Evolutionary conservation across 2,329 filamentous ascomycete genomes (phyloP).

Genomic region (Emergomyces pasteurianus): DNA sequence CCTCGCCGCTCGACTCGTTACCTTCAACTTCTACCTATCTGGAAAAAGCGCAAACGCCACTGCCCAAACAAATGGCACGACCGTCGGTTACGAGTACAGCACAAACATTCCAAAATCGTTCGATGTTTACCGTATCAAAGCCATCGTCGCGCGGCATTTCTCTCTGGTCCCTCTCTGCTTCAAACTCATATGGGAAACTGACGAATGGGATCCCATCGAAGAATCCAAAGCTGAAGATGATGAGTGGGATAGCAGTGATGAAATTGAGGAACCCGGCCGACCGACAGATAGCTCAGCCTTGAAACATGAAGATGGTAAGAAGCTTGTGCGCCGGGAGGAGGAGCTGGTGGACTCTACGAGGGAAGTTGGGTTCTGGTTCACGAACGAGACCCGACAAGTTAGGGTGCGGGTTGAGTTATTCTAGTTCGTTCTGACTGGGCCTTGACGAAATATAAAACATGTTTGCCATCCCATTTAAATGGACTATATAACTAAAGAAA

Average conservation of each 20-base stretch:
- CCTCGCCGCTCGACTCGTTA: conserved; percentile 65
- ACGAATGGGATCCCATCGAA: conserved; percentile 72
- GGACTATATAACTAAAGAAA: neutral
- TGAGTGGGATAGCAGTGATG: conserved; percentile 39
- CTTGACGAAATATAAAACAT: neutral
- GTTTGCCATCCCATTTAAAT: neutral
- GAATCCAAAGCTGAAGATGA: conserved; percentile 49
- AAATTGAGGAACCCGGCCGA: conserved; percentile 32
- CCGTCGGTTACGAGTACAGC: neutral
- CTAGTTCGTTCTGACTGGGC: neutral
- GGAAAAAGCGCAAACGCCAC: neutral
- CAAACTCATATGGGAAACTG: conserved; percentile 73
- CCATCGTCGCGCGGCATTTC: conserved; percentile 63
- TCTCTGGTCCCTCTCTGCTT: conserved; percentile 50
- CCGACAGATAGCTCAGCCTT: conserved; percentile 12
- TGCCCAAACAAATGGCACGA: conserved; percentile 11
- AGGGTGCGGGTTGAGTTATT: conserved; percentile 55
- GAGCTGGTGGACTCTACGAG: conserved; percentile 69
- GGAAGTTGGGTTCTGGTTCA: conserved; percentile 68
- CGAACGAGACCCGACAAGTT: conserved; percentile 53
- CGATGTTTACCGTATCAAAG: conserved; percentile 71
- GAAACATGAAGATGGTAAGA: conserved; percentile 30
- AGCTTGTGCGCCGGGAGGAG: conserved; percentile 66
- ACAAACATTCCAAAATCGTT: conserved; percentile 60
- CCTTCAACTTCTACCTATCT: conserved; percentile 45